Evolutionary conservation across 2,329 filamentous ascomycete species (phyloP), one percentile per base, ranked within the genome.

Genomic region (Ophiocordyceps unilateralis): DNA sequence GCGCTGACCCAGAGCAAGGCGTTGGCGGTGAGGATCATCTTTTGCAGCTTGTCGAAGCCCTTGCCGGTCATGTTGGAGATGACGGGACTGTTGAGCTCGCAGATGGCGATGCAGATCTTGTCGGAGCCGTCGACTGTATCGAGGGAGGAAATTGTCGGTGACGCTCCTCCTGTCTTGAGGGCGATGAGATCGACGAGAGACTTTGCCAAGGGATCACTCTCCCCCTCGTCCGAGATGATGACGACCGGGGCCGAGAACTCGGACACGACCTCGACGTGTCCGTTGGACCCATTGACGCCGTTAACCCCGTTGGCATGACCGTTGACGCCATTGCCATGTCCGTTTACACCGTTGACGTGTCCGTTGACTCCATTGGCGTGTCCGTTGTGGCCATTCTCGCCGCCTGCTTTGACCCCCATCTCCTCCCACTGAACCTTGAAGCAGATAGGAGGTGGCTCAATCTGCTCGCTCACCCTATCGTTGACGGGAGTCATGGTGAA

Each of bases 371-470:
- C 41, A 12, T 45, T 45, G 12, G 14, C 10, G 17, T 39, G 38
- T 23, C 32, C 23, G 21, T 23, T 39, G 10, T 3, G 7, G 8
- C 22, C 21, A 1, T 7, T 41, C 20, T 28, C n/a, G 5, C 11
- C 19, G n/a, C n/a, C n/a, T n/a, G n/a, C n/a, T n/a, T 36, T 20
- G 28, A 11, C 19, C 32, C 38, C 41, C 8, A 65, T 46, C 4
- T 60, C 57, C 46, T 68, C 63, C 67, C 67, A 70, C 19, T 63
- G 52, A 15, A 68, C 46, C 50, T 63, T 64, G 49, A 65, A 69
- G 52, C 66, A 69, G 5, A 69, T 49, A 1, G 49, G 49, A 15
- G 55, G 50, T 14, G 53, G 49, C 15, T 10, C 41, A n/a, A 42
- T 41, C 4, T 47, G 43, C 17, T 54, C 49, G 1, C 37, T 44